Conservation (phyloP, 2,329 filamentous ascomycete species). For the Conoideocrella luteorostrata region DNA sequence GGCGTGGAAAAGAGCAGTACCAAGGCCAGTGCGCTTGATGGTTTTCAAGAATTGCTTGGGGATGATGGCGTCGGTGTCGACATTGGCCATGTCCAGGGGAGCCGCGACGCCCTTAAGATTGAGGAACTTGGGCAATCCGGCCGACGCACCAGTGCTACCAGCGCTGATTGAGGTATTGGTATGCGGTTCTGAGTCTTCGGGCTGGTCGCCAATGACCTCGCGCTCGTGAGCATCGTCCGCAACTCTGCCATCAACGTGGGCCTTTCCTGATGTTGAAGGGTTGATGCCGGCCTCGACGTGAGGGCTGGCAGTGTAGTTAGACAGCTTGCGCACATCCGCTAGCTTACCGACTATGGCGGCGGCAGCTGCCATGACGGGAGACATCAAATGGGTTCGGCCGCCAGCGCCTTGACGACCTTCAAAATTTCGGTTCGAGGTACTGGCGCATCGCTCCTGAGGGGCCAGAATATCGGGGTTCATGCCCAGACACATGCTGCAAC, state of each 20-base stretch:
- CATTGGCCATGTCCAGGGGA: constrained; percentile 79
- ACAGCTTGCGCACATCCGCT: constrained; percentile 79
- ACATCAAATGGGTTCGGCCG: constrained; percentile 92
- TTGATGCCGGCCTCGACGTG: constrained; percentile 51
- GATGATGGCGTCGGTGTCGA: constrained; percentile 99
- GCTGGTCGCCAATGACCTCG: constrained; percentile 50
- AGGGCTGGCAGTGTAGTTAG: constrained; percentile 51
- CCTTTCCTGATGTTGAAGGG: constrained; percentile 29
- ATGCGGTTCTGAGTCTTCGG: constrained; percentile 57
- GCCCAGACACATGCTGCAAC: constrained; percentile 97
- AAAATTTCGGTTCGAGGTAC: constrained; percentile 95
- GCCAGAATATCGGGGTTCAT: constrained; percentile 99
- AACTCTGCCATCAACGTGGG: constrained; percentile 47
- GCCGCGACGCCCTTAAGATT: constrained; percentile 81
- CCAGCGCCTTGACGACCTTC: constrained; percentile 91
- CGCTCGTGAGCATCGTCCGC: constrained; percentile 44
- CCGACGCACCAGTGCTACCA: constrained; percentile 29
- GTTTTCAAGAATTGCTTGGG: constrained; percentile 99
- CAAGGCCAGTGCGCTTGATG: constrained; percentile 94
- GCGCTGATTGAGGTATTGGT: constrained; percentile 49
- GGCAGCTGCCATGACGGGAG: constrained; percentile 91
- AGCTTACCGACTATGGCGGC: constrained; percentile 87
- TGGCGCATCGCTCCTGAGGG: constrained; percentile 87
- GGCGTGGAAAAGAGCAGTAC: constrained; percentile 77
- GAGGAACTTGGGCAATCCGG: constrained; percentile 77